Conservation (phyloP, 306 rosid species). For the Ochetophila trinervis region DNA sequence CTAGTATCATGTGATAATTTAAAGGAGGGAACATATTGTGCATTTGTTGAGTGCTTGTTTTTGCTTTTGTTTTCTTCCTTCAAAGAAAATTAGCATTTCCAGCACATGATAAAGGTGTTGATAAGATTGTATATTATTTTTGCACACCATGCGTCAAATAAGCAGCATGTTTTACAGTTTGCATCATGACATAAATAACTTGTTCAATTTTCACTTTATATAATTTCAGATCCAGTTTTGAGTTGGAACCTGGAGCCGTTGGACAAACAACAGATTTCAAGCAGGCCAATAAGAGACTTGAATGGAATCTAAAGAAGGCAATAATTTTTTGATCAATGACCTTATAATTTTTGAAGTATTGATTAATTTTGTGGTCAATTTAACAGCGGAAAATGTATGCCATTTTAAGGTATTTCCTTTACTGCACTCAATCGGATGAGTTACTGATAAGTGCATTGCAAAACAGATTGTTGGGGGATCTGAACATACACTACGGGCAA, state of each 20-base stretch:
- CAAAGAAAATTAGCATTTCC: background rate
- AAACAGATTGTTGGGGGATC: slow-evolving; percentile 71
- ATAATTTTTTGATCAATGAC: slow-evolving; percentile 28
- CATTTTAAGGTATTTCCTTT: slow-evolving; percentile 1
- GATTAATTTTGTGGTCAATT: slow-evolving; percentile 3
- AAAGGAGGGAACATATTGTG: background rate
- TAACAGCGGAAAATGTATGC: background rate
- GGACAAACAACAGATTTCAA: slow-evolving; percentile 81
- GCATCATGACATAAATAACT: slow-evolving; percentile 14
- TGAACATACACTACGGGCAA: slow-evolving; percentile 80
- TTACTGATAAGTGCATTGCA: slow-evolving; percentile 36
- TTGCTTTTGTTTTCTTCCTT: background rate
- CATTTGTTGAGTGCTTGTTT: too few relatives aligned
- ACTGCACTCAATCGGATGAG: slow-evolving; percentile 13
- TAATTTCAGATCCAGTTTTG: slow-evolving; percentile 73
- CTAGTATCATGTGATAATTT: background rate
- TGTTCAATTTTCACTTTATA: slow-evolving; percentile 23
- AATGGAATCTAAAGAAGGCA: slow-evolving; percentile 77
- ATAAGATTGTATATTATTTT: background rate
- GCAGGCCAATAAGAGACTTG: slow-evolving; percentile 72
- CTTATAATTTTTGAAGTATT: background rate
- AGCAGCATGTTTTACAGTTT: background rate
- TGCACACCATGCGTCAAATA: background rate
- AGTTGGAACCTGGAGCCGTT: slow-evolving; percentile 68
- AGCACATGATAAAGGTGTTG: background rate